Evolutionary conservation across 192 early-diverging fungal genomes (phyloP), one percentile per base, ranked within the genome.

Genomic region (Entophlyctis luteolus): DNA sequence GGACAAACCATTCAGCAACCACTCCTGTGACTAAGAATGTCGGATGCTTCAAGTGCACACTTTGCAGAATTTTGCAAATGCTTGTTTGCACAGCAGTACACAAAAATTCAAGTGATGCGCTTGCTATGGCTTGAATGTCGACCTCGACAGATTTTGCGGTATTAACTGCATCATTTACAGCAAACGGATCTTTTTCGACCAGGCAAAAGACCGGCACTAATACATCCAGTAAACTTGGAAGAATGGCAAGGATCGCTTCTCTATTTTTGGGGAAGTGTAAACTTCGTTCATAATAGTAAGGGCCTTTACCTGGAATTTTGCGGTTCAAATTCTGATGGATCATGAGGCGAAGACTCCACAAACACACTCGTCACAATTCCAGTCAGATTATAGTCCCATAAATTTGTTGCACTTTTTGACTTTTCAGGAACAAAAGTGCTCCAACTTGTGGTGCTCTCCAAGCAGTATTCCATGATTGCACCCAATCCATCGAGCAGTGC

Each of bases 1-100:
- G 5, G 5, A 20, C 75, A 57, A 86, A 83, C 73, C 86, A 90
- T 14, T 90, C 72, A 38, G 90, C 89, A 12, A 85, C 74, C 55
- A 85, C 77, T 0, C 79, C 78, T 62, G 90, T 88, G 12, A 89
- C 69, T 3, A 87, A 70, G 58, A 90, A 84, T 0, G 75, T 65
- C 18, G 79, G 78, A 36, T 81, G 74, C 18, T 74, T 67, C 28
- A 79, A 77, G 66, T 84, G 84, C 5, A 88, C 62, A 14, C 72
- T 74, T 35, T 83, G 76, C 25, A 91, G 65, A 22, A 86, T 75
- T 5, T 63, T 72, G 20, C 81, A 79, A 0, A 89, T 69, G 28
- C 81, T 67, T 18, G 68, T 50, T 16, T 78, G 74, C 1, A 82
- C 63, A 46, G 77, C 68, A 0, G 80, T 70, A 48, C 74, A 62